Evolutionary conservation across 176 grass and related monocot genomes (phyloP).

Genomic region (Rhynchospora tenuis): DNA sequence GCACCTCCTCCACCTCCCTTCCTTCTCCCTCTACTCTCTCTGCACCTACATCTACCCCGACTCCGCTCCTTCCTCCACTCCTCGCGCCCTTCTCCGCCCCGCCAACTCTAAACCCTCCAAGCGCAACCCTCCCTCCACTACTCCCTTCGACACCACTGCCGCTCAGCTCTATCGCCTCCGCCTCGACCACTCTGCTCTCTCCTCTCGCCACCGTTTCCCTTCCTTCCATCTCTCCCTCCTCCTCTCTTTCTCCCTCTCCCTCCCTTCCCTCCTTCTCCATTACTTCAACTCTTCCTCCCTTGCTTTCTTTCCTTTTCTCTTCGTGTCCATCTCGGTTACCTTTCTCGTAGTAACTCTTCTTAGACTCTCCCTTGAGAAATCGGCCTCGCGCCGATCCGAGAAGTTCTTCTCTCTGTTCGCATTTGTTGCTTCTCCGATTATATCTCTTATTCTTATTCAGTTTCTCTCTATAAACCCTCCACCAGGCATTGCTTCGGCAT

Average conservation of each 20-base stretch:
- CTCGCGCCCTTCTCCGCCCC: conserved; percentile 64
- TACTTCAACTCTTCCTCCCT: conserved; percentile 3
- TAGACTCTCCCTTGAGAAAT: conserved; percentile 38
- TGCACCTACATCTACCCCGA: conserved; percentile 96
- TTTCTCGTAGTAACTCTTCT: conserved; percentile 42
- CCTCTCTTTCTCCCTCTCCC: conserved; percentile 36
- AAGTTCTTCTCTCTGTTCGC: conserved; percentile 36
- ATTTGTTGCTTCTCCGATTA: conserved; percentile 29
- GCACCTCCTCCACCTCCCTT: conserved; percentile 51
- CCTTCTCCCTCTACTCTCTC: conserved; percentile 57
- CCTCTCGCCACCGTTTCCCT: conserved; percentile 53
- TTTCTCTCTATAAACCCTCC: conserved; percentile 37
- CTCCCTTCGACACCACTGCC: conserved; percentile 47
- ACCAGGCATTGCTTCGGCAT: conserved; percentile 14
- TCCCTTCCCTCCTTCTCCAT: conserved; percentile 27
- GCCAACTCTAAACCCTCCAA: conserved; percentile 27
- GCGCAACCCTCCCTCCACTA: conserved; percentile 22
- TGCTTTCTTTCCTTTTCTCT: conserved; percentile 10
- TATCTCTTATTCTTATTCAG: conserved; percentile 23
- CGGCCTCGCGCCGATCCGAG: conserved; percentile 39
- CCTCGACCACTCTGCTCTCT: conserved; percentile 47
- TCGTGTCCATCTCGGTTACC: not conserved
- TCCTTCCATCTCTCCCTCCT: conserved; percentile 38
- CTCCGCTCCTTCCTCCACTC: conserved; percentile 43
- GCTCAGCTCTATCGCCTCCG: conserved; percentile 85